Evolutionary conservation across 495 filamentous ascomycete species (phyloP), one percentile per base, ranked within the genome.

Genomic region (Penicillium parvum): DNA sequence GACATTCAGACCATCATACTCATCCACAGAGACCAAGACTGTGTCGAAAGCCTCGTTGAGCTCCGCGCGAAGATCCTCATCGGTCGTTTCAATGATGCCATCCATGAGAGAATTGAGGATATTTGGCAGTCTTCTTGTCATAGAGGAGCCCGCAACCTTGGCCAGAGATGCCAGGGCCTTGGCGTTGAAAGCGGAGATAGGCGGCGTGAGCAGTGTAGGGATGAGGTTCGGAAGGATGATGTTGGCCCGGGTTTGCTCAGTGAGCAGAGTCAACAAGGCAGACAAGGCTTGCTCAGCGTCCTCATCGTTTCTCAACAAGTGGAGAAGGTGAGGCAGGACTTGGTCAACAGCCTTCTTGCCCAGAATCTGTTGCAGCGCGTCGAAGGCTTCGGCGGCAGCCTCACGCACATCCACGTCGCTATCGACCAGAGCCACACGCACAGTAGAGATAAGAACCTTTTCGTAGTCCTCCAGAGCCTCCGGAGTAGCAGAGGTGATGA

Each of bases 191-290:
- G 83, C 75, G 4, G 87, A 83, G 45, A 98, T 94, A n/a, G 92
- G 92, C 23, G 89, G 79, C 9, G 84, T 76, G 40, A 95, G 83
- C 16, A 98, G 74, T 0, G 89, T 96, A 0, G 92, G 92, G 37
- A 98, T 87, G 22, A 98, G 85, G 65, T 91, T 95, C 22, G 92
- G 92, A 29, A 98, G 75, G 51, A 98, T 98, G 50, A 96, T 89
- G 59, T 96, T 97, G 15, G 90, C 91, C 40, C 92, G 78, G 2
- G 88, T 92, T 11, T 90, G 82, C 64, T 98, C 94, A 0, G 89
- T 96, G 26, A 98, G 80, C 20, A 98, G 72, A 0, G 92, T 98
- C 40, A 98, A 73, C 17, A 98, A 77, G 20, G 92, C 94, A 15
- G 90, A 86, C 14, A 98, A 70, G 5, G 92, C 92, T 60, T 96